phyloP scores from a whole-genome alignment of 192 early-diverging fungal species.

The Coemansia sp. region DNA sequence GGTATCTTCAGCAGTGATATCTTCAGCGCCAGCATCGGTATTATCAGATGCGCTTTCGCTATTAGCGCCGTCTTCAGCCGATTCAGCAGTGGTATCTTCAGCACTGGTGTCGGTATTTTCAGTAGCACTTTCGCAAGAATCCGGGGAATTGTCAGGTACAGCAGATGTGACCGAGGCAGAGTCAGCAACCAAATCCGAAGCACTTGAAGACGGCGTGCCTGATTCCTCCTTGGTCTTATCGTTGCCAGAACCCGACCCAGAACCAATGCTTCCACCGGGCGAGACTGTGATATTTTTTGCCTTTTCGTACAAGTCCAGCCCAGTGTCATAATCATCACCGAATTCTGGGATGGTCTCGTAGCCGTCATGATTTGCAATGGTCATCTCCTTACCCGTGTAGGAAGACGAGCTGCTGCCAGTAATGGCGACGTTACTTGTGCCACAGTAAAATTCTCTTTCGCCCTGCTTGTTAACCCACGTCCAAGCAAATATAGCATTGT shows the following conservation, averaged over 20 bases:
- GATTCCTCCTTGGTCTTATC: neutral
- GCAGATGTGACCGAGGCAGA: neutral
- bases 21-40: neutral
- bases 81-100: no score
- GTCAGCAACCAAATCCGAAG: neutral
- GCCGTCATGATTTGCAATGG: conserved; percentile 39
- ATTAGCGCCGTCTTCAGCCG: no score
- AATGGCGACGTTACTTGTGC: conserved; percentile 40
- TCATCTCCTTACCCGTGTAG: conserved; percentile 36
- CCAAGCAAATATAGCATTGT: conserved; percentile 61
- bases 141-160: neutral
- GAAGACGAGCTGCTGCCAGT: conserved; percentile 24
- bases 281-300: conserved; percentile 33
- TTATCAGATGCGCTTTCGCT: no score
- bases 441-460: conserved; percentile 55
- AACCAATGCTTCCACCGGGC: conserved; percentile 14
- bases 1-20: neutral
- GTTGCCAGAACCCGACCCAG: neutral
- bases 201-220: neutral
- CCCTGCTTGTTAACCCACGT: conserved; percentile 65
- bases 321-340: conserved; percentile 34
- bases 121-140: no score
- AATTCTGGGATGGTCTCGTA: conserved; percentile 59
- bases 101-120: no score
- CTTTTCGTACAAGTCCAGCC: conserved; percentile 30